Percentiles rank a stretch among this genome's conserved stretches.
phyloP scores from a whole-genome alignment of 148 eudicot genomes.

The Selenicereus undatus region DNA sequence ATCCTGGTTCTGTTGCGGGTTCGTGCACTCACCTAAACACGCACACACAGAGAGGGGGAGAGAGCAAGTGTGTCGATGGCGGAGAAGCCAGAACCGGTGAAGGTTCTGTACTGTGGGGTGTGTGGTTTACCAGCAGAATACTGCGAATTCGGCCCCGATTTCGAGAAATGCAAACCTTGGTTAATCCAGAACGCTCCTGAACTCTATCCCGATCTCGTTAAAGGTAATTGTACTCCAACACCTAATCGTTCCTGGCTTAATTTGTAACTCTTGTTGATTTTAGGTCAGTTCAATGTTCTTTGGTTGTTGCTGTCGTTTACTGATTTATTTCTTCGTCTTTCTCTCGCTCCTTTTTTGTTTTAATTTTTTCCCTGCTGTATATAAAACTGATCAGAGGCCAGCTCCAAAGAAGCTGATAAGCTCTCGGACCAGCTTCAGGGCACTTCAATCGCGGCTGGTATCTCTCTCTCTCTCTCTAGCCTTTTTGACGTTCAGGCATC shows the following conservation, averaged over 20 bases:
- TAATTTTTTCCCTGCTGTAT: background rate
- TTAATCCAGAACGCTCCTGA: slow-evolving; percentile 72
- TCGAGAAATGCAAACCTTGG: slow-evolving; percentile 93
- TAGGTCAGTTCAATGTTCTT: background rate
- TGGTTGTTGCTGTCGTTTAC: background rate
- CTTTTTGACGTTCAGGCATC: background rate
- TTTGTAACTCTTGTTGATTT: background rate
- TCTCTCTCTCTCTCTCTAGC: background rate
- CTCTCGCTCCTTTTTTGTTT: slow-evolving; percentile 3
- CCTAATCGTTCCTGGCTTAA: background rate
- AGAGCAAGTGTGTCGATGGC: slow-evolving; percentile 42
- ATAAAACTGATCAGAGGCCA: slow-evolving; percentile 26
- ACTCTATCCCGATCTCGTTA: slow-evolving; percentile 65
- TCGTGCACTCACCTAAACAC: background rate
- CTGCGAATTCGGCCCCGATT: slow-evolving; percentile 93
- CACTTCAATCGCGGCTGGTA: slow-evolving; percentile 60
- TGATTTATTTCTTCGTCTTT: background rate
- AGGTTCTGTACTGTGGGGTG: slow-evolving; percentile 71
- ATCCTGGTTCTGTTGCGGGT: background rate
- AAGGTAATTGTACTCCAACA: slow-evolving; percentile 39
- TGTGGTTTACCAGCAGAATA: slow-evolving; percentile 88
- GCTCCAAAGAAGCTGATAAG: slow-evolving; percentile 52
- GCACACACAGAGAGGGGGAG: slow-evolving; percentile 8
- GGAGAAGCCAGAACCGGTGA: slow-evolving; percentile 67
- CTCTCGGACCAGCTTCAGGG: slow-evolving; percentile 73